A percentile compares a stretch with the other conserved stretches of the same genome.
Conservation (phyloP, 768 basidiomycete genomes). For the Phanerochaete sordida region DNA sequence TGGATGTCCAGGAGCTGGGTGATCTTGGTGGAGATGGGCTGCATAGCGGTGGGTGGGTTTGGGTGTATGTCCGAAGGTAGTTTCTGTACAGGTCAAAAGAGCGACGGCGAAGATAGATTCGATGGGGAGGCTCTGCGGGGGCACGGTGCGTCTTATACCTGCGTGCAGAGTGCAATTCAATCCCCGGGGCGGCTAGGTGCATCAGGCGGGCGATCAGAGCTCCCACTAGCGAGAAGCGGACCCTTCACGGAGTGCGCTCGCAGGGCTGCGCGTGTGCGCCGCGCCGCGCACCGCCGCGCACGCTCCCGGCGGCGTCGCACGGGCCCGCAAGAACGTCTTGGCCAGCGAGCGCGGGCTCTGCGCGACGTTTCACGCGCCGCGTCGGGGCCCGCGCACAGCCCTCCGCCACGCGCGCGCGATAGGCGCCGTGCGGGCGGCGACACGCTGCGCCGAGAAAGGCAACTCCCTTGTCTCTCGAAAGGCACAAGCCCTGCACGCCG, state of each 20-base stretch:
- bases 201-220: background rate
- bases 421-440: background rate
- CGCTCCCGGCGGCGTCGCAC: background rate
- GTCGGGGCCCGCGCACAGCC: background rate
- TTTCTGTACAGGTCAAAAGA: background rate
- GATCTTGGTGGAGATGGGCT: conserved; percentile 36
- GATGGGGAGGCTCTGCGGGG: background rate
- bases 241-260: background rate
- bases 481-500: background rate
- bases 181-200: background rate
- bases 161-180: background rate
- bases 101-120: background rate
- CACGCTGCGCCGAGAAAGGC: background rate
- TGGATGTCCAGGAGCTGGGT: conserved; percentile 56
- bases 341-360: background rate
- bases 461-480: background rate
- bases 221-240: conserved; percentile 3
- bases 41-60: conserved; percentile 11
- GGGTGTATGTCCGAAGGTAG: background rate
- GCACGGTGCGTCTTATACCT: background rate
- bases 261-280: background rate
- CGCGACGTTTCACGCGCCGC: background rate
- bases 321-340: background rate
- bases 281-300: background rate
- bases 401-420: background rate